Conservation (phyloP, 306 rosid genomes). For the Comarum palustre region DNA sequence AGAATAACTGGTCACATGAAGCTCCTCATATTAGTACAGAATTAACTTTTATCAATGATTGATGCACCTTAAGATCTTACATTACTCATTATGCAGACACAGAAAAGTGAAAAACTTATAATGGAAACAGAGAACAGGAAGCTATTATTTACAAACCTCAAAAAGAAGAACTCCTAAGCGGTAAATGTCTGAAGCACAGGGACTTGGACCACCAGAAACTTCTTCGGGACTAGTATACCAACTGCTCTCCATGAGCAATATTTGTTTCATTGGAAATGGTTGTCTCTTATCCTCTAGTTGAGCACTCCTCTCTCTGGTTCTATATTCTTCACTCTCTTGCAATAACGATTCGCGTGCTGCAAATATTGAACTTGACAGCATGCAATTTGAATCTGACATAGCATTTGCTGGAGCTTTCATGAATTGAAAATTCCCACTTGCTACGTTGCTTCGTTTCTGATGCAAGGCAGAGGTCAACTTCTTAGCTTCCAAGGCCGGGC, state of each 20-base stretch:
- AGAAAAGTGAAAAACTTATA: slow-evolving; percentile 11
- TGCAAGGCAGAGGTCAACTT: slow-evolving; percentile 43
- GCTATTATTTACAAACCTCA: slow-evolving; percentile 51
- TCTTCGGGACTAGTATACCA: slow-evolving; percentile 98
- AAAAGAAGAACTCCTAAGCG: slow-evolving; percentile 90
- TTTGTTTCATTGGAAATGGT: slow-evolving; percentile 90
- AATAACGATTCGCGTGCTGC: slow-evolving; percentile 64
- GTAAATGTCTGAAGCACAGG: slow-evolving; percentile 85
- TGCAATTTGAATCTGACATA: slow-evolving; percentile 70
- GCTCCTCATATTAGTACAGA: slow-evolving; percentile 34
- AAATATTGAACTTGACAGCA: slow-evolving; percentile 71
- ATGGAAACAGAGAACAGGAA: slow-evolving; percentile 11
- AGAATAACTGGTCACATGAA: slow-evolving; percentile 71
- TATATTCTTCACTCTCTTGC: slow-evolving; percentile 60
- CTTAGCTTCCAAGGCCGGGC: slow-evolving; percentile 48
- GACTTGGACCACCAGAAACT: slow-evolving; percentile 48
- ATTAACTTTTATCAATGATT: slow-evolving; percentile 8
- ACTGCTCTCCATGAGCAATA: slow-evolving; percentile 71
- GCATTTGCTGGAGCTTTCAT: slow-evolving; percentile 44
- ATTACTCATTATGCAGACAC: background rate
- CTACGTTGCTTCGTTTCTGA: slow-evolving; percentile 44
- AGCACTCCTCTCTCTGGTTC: slow-evolving; percentile 51
- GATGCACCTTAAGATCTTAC: background rate
- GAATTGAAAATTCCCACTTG: slow-evolving; percentile 50
- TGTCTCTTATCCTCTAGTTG: slow-evolving; percentile 71